Conservation (phyloP, 805 yeast genomes). For the Sugiyamaella floridensis region DNA sequence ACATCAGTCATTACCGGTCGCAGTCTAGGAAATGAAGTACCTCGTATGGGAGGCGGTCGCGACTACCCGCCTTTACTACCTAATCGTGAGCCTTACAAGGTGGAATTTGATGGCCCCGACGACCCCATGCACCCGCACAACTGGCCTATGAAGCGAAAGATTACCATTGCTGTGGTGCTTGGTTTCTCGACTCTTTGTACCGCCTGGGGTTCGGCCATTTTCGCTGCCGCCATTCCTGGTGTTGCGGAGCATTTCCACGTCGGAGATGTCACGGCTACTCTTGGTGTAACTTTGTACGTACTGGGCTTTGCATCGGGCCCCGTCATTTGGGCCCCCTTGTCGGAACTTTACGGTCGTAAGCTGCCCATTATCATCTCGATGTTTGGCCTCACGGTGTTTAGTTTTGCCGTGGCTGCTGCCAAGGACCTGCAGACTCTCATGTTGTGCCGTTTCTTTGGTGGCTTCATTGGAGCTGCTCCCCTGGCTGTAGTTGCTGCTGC, state of each 20-base stretch:
- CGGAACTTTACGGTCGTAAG: conserved; percentile 72
- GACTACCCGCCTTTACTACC: conserved; percentile 13
- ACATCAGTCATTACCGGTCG: neutral
- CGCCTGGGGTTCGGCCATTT: conserved; percentile 80
- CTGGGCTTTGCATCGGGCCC: conserved; percentile 94
- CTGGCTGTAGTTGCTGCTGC: conserved; percentile 81
- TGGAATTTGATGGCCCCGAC: conserved; percentile 66
- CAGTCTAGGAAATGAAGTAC: neutral
- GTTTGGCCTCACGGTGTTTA: conserved; percentile 52
- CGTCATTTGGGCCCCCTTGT: conserved; percentile 78
- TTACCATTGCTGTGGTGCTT: neutral
- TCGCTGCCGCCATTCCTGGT: conserved; percentile 51
- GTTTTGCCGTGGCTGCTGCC: conserved; percentile 71
- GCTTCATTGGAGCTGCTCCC: conserved; percentile 78
- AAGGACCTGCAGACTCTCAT: conserved; percentile 70
- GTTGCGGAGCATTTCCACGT: conserved; percentile 50
- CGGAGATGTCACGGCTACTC: conserved; percentile 58
- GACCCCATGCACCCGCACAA: conserved; percentile 81
- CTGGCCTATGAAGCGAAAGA: conserved; percentile 50
- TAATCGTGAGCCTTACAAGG: conserved; percentile 40
- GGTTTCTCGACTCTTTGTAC: conserved; percentile 41
- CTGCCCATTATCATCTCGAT: conserved; percentile 50
- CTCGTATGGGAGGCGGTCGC: conserved; percentile 12
- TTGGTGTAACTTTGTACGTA: conserved; percentile 78
- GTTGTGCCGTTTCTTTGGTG: conserved; percentile 73